Evolutionary conservation across 1,139 yeast species (phyloP).

Genomic region (Meyerozyma smithsonii): DNA sequence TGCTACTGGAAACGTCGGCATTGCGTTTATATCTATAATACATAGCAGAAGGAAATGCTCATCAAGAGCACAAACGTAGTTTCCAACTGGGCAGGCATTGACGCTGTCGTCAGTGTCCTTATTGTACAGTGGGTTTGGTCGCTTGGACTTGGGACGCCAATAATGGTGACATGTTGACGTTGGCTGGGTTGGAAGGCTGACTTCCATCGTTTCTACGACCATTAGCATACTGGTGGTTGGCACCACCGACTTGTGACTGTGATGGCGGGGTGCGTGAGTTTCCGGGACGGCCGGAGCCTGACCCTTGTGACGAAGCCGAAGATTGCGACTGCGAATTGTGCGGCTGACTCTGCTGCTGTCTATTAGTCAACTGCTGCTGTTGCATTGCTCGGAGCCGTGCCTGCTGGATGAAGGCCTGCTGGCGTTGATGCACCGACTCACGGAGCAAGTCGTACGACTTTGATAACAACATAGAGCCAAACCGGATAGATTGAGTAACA

Average conservation of each 20-base stretch:
- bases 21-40: constrained; percentile 1
- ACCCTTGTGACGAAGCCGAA: not conserved
- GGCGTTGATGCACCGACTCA: constrained; percentile 47
- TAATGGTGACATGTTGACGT: not conserved
- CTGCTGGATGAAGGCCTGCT: constrained; percentile 39
- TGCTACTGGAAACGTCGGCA: not conserved
- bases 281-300: not conserved
- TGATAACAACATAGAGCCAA: constrained; percentile 85
- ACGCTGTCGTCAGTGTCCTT: not conserved
- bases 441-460: constrained; percentile 74
- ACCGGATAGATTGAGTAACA: constrained; percentile 83
- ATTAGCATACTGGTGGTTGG: not conserved
- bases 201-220: not conserved
- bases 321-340: constrained; percentile 24
- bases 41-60: constrained; percentile 2
- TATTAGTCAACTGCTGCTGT: constrained; percentile 28
- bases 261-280: not conserved
- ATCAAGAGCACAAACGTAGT: not conserved
- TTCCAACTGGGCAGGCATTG: not conserved
- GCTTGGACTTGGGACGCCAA: constrained; percentile 3
- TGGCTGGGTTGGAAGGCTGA: not conserved
- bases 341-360: constrained; percentile 43
- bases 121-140: constrained; percentile 1
- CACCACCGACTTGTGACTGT: not conserved
- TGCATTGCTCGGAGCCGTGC: constrained; percentile 45